A percentile compares a stretch with the other conserved stretches of the same genome.
Conservation (phyloP, 768 basidiomycete species). For the Mycena latifolia region DNA sequence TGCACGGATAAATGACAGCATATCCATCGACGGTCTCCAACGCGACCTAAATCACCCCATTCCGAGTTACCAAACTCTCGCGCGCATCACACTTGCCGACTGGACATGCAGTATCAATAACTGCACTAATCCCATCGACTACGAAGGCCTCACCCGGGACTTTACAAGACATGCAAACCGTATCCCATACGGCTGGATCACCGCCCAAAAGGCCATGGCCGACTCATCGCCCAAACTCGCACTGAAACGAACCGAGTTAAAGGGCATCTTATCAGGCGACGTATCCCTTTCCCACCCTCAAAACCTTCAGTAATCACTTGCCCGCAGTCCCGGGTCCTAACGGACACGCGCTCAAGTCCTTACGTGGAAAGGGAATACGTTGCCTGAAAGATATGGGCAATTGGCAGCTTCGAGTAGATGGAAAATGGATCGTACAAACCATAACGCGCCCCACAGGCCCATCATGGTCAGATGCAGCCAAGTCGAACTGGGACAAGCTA, state of each 20-base stretch:
- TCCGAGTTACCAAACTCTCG: slow-evolving; percentile 20
- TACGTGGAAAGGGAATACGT: too few species aligned
- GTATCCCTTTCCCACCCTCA: neutral
- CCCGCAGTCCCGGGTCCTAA: too few species aligned
- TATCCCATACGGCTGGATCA: slow-evolving; percentile 3
- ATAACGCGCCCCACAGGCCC: too few species aligned
- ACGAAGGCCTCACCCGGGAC: neutral
- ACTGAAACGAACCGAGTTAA: neutral
- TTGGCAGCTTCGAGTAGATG: too few species aligned
- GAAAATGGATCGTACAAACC: too few species aligned
- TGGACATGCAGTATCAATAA: slow-evolving; percentile 33
- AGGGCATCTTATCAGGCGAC: neutral
- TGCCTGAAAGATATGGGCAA: too few species aligned
- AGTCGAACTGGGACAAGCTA: too few species aligned
- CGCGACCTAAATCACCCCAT: slow-evolving; percentile 44
- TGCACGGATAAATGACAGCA: slow-evolving; percentile 32
- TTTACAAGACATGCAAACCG: neutral
- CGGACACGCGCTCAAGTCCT: too few species aligned
- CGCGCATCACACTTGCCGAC: slow-evolving; percentile 19
- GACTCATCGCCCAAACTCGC: neutral
- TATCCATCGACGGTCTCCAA: slow-evolving; percentile 35
- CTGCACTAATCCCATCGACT: slow-evolving; percentile 21
- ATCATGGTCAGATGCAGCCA: too few species aligned
- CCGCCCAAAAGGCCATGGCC: neutral
- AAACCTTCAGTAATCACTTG: too few species aligned